These are phyloP conservation scores for Patellifolia procumbens DNA, from an alignment of 179 eudicot genomes.

Conservation along the genomic window DNA sequence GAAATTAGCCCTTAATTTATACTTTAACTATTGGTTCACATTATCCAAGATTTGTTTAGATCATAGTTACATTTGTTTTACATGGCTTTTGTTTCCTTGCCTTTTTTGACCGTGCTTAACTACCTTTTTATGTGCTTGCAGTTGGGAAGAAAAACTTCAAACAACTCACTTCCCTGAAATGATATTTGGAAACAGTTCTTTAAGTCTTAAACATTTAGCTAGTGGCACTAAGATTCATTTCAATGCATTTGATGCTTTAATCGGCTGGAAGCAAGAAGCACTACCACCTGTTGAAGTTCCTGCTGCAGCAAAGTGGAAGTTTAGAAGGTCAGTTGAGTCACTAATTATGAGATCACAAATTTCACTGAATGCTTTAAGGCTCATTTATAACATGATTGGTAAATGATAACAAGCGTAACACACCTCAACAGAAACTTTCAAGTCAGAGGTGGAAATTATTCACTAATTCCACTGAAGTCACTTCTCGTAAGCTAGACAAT, in stretches of 20 bases:
- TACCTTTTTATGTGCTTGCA: slow-evolving; percentile 33
- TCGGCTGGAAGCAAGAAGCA: slow-evolving; percentile 82
- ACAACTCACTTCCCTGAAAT: slow-evolving; percentile 89
- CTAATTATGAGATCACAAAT: background rate
- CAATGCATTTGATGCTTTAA: slow-evolving; percentile 86
- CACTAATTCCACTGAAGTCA: background rate
- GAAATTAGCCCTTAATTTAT: background rate
- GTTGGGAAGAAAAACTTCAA: slow-evolving; percentile 89
- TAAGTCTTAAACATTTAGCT: slow-evolving; percentile 65
- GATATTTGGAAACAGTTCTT: slow-evolving; percentile 78
- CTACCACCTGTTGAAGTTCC: slow-evolving; percentile 98
- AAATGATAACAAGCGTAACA: background rate
- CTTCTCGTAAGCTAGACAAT: background rate
- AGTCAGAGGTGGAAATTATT: background rate
- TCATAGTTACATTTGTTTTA: background rate
- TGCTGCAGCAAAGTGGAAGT: slow-evolving; percentile 94
- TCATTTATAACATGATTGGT: background rate
- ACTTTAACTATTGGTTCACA: background rate
- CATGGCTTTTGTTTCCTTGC: background rate
- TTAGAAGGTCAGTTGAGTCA: slow-evolving; percentile 54
- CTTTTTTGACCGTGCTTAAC: slow-evolving; percentile 3
- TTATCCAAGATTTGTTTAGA: too few relatives aligned
- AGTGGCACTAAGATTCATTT: slow-evolving; percentile 71
- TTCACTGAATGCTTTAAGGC: background rate
- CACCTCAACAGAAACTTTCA: background rate